Base-by-base conservation (phyloP, 2,329 filamentous ascomycete species). In the Hypoxylon sp. region DNA sequence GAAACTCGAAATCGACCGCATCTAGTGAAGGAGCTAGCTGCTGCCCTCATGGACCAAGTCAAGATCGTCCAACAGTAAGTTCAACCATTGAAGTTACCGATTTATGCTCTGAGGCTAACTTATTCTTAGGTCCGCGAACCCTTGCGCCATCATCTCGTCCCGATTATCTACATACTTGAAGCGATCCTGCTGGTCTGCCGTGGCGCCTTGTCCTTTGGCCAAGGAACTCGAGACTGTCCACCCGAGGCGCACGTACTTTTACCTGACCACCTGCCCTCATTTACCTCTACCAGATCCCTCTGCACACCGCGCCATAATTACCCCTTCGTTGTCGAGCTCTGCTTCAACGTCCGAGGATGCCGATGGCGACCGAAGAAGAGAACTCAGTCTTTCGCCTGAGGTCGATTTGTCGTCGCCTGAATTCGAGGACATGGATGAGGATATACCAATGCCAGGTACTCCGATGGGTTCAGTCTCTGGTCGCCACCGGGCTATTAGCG, bases 191-290 rank as follows among this genome's bases (percentile, higher is more conserved):
- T 93, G 91, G 94, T 92, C 88, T 26, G 88, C 91, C 6, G 81
- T 90, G 53, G 85, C 90, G 52, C 93, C 91, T 55, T 98, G 96
- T 79, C 95, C 96, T 2, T 82, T 98, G 58, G 93, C 92, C 53
- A 98, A 98, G 81, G 93, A 97, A 79, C 87, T 97, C 57, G 93
- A 97, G 77, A 90, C 92, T 40, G 91, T 95, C 42, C 95, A 98
- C 77, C 96, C 96, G 18, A 91, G 95, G 76, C 93, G 96, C 79
- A 94, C 96, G 48, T 98, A 97, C 83, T 98, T 96, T 81, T 98
- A 94, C 81, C 87, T 99, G 64, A 97, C 93, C 38, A 97, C 92
- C n/a, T 91, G 86, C 74, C 89, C 92, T 48, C 92, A 91, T 75
- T 93, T 95, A 76, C 88, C 93, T 36, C 88, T 98, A 18, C 93